phyloP scores from a whole-genome alignment of 331 rosid genomes.

The Pyrus hybrid region DNA sequence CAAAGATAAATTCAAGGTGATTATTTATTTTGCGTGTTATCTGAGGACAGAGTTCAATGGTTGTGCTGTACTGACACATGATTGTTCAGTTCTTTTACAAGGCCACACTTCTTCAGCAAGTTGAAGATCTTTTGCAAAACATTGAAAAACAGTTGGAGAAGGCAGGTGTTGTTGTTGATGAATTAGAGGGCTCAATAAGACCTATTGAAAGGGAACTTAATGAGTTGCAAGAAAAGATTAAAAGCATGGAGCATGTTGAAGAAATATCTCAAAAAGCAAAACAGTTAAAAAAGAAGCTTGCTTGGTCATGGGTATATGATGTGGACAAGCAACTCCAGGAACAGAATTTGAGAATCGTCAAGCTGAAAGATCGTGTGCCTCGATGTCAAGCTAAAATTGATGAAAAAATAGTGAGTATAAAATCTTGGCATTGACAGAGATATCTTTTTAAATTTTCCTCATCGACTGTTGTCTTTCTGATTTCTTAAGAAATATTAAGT shows the following conservation, averaged over 20 bases:
- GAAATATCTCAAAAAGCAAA: constrained; percentile 56
- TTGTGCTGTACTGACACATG: constrained; percentile 32
- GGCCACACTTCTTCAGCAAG: constrained; percentile 99
- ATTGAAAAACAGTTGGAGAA: constrained; percentile 40
- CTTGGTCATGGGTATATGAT: constrained; percentile 93
- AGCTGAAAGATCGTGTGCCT: constrained; percentile 67
- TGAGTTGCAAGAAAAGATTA: constrained; percentile 67
- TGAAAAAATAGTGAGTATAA: constrained; percentile 40
- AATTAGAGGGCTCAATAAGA: constrained; percentile 61
- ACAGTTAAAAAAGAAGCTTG: constrained; percentile 79
- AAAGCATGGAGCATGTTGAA: constrained; percentile 76
- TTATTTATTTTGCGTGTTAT: constrained; percentile 14
- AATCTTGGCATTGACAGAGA: neutral
- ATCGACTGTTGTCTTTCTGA: neutral
- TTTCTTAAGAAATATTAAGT: neutral
- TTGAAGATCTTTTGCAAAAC: constrained; percentile 68
- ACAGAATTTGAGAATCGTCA: constrained; percentile 43
- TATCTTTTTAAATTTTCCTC: neutral
- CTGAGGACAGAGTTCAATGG: constrained; percentile 1
- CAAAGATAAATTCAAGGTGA: constrained; percentile 93
- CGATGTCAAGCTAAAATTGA: constrained; percentile 74
- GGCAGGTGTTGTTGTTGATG: constrained; percentile 50
- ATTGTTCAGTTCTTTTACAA: constrained; percentile 77
- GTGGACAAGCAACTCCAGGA: constrained; percentile 55
- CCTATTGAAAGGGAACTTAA: constrained; percentile 77